Conservation (phyloP, 768 basidiomycete genomes). For the Suillus subaureus region DNA sequence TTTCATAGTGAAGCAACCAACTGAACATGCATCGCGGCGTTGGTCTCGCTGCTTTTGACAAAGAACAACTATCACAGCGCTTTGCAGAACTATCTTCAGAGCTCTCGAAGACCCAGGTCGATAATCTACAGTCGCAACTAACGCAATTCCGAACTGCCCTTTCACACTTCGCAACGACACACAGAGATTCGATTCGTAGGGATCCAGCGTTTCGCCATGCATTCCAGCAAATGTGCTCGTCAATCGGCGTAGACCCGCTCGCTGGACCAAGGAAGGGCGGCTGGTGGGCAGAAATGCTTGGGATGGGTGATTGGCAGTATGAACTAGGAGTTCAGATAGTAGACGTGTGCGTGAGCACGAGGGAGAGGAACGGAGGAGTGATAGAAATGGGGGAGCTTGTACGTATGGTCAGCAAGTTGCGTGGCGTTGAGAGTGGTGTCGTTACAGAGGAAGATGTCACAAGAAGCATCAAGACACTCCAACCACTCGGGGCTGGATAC, state of each 20-base stretch:
- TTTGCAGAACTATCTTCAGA: slow-evolving; percentile 82
- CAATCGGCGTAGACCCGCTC: slow-evolving; percentile 93
- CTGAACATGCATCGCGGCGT: too few relatives aligned
- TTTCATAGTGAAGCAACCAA: too few relatives aligned
- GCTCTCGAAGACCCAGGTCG: slow-evolving; percentile 75
- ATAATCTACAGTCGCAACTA: slow-evolving; percentile 80
- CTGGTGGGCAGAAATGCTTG: slow-evolving; percentile 90
- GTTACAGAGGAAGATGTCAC: slow-evolving; percentile 87
- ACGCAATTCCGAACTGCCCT: slow-evolving; percentile 83
- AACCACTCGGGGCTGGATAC: slow-evolving; percentile 91
- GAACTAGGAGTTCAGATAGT: slow-evolving; percentile 96
- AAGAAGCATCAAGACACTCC: slow-evolving; percentile 82
- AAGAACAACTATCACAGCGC: slow-evolving; percentile 79
- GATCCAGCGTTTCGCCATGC: slow-evolving; percentile 89
- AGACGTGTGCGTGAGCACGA: slow-evolving; percentile 85
- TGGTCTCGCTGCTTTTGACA: slow-evolving; percentile 86
- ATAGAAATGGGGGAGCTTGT: slow-evolving; percentile 89
- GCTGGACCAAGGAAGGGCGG: slow-evolving; percentile 84
- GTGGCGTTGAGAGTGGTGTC: slow-evolving; percentile 65
- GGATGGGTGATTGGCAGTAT: slow-evolving; percentile 92
- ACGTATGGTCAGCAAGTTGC: slow-evolving; percentile 72
- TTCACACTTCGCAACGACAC: slow-evolving; percentile 75
- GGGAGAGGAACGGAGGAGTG: slow-evolving; percentile 89
- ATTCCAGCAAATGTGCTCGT: slow-evolving; percentile 95
- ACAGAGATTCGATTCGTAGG: slow-evolving; percentile 79